A percentile compares a stretch with the other conserved stretches of the same genome.
Evolutionary conservation across 2,329 filamentous ascomycete species (phyloP).

Genomic region (Ceratocystiopsis sp.): DNA sequence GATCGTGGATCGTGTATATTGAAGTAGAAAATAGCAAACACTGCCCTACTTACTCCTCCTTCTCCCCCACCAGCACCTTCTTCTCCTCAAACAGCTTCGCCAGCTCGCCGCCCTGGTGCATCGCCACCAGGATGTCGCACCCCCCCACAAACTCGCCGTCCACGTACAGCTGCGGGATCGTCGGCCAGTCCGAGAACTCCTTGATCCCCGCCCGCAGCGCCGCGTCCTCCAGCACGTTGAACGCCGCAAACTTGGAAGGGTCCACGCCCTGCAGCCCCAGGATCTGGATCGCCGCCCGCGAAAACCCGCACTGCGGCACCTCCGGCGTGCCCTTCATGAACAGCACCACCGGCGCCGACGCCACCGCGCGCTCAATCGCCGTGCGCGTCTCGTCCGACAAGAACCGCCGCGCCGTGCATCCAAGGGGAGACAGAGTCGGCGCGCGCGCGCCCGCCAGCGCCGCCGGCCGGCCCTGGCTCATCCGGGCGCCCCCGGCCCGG

Average conservation of each 20-base stretch:
- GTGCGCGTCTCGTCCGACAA: constrained; percentile 62
- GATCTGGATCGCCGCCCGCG: constrained; percentile 85
- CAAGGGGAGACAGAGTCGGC: no score
- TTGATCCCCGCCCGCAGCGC: constrained; percentile 87
- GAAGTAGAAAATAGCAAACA: no score
- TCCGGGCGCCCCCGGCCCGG: no score
- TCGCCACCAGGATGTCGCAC: constrained; percentile 91
- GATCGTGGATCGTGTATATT: no score
- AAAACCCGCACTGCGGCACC: constrained; percentile 74
- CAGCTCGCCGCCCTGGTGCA: constrained; percentile 92
- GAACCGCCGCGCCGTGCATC: neutral
- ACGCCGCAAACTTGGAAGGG: constrained; percentile 90
- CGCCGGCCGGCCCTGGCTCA: no score
- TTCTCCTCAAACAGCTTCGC: constrained; percentile 87
- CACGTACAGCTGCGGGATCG: constrained; percentile 91
- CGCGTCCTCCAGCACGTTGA: constrained; percentile 87
- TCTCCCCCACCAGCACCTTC: constrained; percentile 47
- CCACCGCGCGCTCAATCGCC: constrained; percentile 82
- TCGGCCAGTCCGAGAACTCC: constrained; percentile 98
- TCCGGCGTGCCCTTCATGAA: constrained; percentile 89
- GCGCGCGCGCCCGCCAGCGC: no score
- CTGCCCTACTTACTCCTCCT: constrained; percentile 11
- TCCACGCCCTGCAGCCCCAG: constrained; percentile 88
- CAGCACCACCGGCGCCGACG: constrained; percentile 77
- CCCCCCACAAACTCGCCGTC: constrained; percentile 92